Evolutionary conservation across 176 grass and related monocot genomes (phyloP).

Genomic region (Raddia distichophylla): DNA sequence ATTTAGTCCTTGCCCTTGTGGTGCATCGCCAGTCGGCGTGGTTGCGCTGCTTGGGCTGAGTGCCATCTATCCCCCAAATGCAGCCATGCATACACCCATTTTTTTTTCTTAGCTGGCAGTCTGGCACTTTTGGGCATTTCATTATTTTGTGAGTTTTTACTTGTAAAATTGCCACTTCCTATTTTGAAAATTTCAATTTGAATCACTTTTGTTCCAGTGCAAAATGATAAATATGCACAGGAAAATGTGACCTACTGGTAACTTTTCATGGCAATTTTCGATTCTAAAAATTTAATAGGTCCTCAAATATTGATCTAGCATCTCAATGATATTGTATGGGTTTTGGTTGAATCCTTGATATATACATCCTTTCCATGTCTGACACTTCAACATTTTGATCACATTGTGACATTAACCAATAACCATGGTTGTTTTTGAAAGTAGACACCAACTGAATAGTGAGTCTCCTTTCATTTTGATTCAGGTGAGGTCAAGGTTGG

Average conservation of each 20-base stretch:
- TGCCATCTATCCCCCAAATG: too few relatives aligned
- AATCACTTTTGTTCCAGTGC: conserved; percentile 12
- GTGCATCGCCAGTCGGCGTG: too few relatives aligned
- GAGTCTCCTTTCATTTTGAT: conserved; percentile 36
- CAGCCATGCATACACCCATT: background rate
- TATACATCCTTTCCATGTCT: conserved; percentile 28
- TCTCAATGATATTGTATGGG: background rate
- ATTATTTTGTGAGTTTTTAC: conserved; percentile 1
- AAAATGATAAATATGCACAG: background rate
- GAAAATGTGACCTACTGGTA: background rate
- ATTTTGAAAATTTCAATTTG: conserved; percentile 22
- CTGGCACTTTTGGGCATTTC: conserved; percentile 8
- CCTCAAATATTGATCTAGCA: conserved; percentile 15
- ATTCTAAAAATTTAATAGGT: conserved; percentile 13
- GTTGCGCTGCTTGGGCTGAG: too few relatives aligned
- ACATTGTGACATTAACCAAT: background rate
- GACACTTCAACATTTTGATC: background rate
- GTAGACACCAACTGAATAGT: background rate
- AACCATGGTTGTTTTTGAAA: background rate
- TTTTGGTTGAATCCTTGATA: conserved; percentile 21
- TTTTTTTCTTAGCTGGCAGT: background rate
- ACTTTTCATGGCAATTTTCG: background rate
- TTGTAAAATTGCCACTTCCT: background rate
- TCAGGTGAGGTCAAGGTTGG: conserved; percentile 84
- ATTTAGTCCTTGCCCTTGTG: too few relatives aligned